Evolutionary conservation across 2,329 filamentous ascomycete genomes (phyloP).

Genomic region (Arthrobotrys musiformis): DNA sequence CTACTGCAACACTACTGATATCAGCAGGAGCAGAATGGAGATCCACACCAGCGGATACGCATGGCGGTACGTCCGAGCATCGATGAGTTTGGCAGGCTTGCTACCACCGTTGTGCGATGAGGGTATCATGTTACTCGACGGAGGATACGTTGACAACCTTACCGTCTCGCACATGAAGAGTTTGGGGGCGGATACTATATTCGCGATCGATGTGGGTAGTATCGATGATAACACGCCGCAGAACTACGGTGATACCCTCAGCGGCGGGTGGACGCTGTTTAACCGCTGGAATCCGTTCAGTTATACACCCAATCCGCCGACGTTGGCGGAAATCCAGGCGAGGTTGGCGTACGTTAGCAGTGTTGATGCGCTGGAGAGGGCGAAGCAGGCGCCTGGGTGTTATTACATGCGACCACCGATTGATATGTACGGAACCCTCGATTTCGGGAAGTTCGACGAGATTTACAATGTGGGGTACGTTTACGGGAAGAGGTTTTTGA

Average conservation of each 20-base stretch:
- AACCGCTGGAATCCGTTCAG: constrained; percentile 99
- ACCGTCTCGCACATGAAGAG: constrained; percentile 98
- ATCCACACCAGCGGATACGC: constrained; percentile 97
- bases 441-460: constrained; percentile 98
- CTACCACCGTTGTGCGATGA: constrained; percentile 95
- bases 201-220: constrained; percentile 92
- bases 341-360: constrained; percentile 93
- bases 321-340: constrained; percentile 93
- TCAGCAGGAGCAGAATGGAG: constrained; percentile 89
- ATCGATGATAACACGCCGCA: constrained; percentile 93
- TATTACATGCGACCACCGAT: constrained; percentile 97
- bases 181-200: constrained; percentile 90
- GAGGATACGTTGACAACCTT: constrained; percentile 95
- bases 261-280: constrained; percentile 91
- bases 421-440: constrained; percentile 90
- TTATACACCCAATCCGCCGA: constrained; percentile 87
- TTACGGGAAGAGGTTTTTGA: constrained; percentile 83
- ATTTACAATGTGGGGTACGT: constrained; percentile 89
- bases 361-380: constrained; percentile 91
- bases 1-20: constrained; percentile 99
- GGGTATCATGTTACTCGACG: constrained; percentile 94
- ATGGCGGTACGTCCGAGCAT: constrained; percentile 95
- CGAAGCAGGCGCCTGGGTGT: constrained; percentile 89
- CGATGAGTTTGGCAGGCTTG: constrained; percentile 93
- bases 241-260: constrained; percentile 90